Conservation (phyloP, 345 rosid species). For the Citrus sp. region DNA sequence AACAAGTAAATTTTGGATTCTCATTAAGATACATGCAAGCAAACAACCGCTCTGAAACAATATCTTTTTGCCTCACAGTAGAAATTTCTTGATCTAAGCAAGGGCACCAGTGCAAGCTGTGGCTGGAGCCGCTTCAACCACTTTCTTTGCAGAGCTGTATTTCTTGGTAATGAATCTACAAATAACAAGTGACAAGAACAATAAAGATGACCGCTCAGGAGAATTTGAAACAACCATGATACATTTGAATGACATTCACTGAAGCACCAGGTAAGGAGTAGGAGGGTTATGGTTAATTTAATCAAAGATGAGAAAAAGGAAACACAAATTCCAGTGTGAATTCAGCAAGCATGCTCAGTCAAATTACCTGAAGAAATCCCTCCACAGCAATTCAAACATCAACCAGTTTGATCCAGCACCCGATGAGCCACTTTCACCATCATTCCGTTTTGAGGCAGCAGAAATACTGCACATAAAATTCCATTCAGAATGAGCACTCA, state of each 20-base stretch:
- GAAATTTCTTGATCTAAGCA: conserved; percentile 33
- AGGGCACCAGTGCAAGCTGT: conserved; percentile 67
- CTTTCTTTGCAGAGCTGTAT: conserved; percentile 57
- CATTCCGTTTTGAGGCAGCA: conserved; percentile 27
- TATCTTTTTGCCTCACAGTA: background rate
- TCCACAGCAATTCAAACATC: conserved; percentile 85
- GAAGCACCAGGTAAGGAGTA: background rate
- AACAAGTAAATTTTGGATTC: conserved; percentile 6
- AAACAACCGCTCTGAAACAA: conserved; percentile 1
- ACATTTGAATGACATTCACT: background rate
- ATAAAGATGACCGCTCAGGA: background rate
- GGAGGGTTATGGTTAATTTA: background rate
- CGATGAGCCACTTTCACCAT: conserved; percentile 36
- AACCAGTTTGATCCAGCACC: conserved; percentile 73
- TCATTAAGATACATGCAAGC: conserved; percentile 1
- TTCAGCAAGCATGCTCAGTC: background rate
- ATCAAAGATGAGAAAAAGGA: background rate
- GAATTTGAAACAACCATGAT: background rate
- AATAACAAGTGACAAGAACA: background rate
- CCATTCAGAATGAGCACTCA: conserved; percentile 12
- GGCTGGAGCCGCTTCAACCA: conserved; percentile 63
- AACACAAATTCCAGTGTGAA: background rate
- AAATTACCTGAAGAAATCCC: conserved; percentile 92
- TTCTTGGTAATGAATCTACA: conserved; percentile 86
- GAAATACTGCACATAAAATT: conserved; percentile 25